A percentile compares a stretch with the other conserved stretches of the same genome.
phyloP scores from a whole-genome alignment of 352 stramenopile genomes.

The Phytophthora meadii region DNA sequence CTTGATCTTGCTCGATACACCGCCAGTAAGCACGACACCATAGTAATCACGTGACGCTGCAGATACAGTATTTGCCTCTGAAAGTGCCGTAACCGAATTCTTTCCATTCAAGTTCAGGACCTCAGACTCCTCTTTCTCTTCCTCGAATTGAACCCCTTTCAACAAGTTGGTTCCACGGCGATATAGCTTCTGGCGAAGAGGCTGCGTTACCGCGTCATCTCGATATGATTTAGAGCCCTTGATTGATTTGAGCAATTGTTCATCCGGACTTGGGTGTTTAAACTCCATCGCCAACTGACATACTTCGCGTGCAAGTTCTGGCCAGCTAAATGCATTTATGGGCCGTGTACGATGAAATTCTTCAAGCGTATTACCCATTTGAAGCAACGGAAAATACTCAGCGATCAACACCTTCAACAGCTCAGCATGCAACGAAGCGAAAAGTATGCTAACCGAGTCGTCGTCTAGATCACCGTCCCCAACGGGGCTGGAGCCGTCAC shows the following conservation, averaged over 20 bases:
- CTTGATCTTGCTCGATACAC: conserved; percentile 44
- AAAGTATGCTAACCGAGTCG: conserved; percentile 50
- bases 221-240: conserved; percentile 79
- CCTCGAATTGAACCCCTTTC: conserved; percentile 60
- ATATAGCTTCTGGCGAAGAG: conserved; percentile 55
- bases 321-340: conserved; percentile 82
- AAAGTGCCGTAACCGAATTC: conserved; percentile 18
- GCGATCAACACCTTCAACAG: conserved; percentile 58
- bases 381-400: conserved; percentile 76
- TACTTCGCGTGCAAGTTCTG: conserved; percentile 79
- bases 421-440: conserved; percentile 60
- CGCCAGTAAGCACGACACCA: conserved; percentile 54
- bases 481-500: conserved; percentile 54
- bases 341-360: conserved; percentile 79
- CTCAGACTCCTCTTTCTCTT: conserved; percentile 38
- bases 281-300: conserved; percentile 79
- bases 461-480: conserved; percentile 60
- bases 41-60: conserved; percentile 46
- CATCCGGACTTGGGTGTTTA: conserved; percentile 70
- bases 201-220: conserved; percentile 67
- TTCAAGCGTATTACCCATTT: conserved; percentile 72
- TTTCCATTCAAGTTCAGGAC: conserved; percentile 12
- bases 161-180: conserved; percentile 54
- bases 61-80: conserved; percentile 20
- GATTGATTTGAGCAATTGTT: conserved; percentile 76